Base-by-base conservation (phyloP, 192 early-diverging fungal genomes). In the Podila minutissima region DNA sequence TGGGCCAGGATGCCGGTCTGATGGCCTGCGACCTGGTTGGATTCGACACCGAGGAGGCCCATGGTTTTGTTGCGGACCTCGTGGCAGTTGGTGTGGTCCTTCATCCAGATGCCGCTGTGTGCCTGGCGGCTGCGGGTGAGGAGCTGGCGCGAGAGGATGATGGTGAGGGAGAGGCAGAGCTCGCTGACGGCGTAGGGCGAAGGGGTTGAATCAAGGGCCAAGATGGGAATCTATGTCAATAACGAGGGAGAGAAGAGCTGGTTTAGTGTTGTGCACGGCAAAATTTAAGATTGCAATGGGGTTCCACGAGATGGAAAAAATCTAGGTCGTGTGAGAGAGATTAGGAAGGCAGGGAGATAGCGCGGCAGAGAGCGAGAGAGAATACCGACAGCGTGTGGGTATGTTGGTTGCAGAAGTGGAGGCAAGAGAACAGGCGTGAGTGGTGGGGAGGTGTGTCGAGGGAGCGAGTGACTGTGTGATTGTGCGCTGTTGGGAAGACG, bases 141-240 rank as follows among this genome's bases (percentile, higher is more conserved):
- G 12, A 81, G 62, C 49, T 81, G 77, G 35, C 77, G 77, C 11
- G 77, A 81, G 28, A 81, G 77, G 67, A 73, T 73, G 63, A 81
- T 81, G 66, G 77, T 73, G 53, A 81, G 46, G n/a, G 77, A 81
- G 71, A 81, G 66, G 49, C 77, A 81, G 49, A 81, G 77, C 71
- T 81, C 77, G 37, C 77, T 81, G 57, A 81, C 77, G 46, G 77
- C 77, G 38, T 81, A 81, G 8, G 77, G 77, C 32, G 77, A 81
- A 48, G 77, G 77, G 11, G 77, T 69, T 29, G 77, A 81, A 67
- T 81, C 71, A 32, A 81, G 67, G 19, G 77, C 35, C 41, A 81
- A 26, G 57, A 81, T 73, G 24, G 77, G 77, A 29, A 81, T 81
- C 77, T 81, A 72, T 32, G 38, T 5, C 28, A 28, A 49, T 28